Evolutionary conservation across 148 eudicot genomes (phyloP).

Genomic region (Vaccinium macrocarpon): DNA sequence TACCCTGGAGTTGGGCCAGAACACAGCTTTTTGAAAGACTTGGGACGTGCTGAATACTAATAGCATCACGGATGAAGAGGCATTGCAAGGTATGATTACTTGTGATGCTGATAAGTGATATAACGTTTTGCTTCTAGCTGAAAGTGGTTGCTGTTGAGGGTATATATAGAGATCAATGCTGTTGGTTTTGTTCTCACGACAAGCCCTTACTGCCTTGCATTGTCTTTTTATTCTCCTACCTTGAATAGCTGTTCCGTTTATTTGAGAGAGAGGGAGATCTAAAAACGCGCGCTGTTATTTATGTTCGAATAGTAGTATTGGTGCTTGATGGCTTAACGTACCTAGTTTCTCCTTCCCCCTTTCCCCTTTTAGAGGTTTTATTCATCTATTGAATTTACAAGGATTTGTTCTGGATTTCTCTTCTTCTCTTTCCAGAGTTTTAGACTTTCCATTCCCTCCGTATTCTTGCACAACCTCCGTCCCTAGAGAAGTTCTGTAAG

Average conservation of each 20-base stretch:
- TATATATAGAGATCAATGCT: too few species aligned
- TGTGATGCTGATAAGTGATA: not conserved
- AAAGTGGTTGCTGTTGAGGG: not conserved
- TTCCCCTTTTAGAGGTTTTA: too few species aligned
- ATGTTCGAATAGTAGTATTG: too few species aligned
- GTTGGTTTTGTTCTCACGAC: not conserved
- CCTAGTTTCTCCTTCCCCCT: too few species aligned
- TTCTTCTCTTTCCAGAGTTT: too few species aligned
- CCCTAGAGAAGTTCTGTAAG: too few species aligned
- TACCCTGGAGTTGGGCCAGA: slow-evolving; percentile 99
- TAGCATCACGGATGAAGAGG: slow-evolving; percentile 86
- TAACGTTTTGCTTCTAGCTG: not conserved
- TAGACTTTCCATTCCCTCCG: too few species aligned
- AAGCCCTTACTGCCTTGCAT: not conserved
- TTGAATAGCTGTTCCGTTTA: not conserved
- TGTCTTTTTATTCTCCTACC: not conserved
- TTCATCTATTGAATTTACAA: too few species aligned
- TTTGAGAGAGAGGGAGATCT: not conserved
- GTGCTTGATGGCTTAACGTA: too few species aligned
- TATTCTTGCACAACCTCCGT: too few species aligned
- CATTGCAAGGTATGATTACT: slow-evolving; percentile 66
- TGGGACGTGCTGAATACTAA: slow-evolving; percentile 93
- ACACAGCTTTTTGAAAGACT: slow-evolving; percentile 88
- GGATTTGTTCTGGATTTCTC: too few species aligned
- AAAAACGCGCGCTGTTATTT: too few species aligned